Evolutionary conservation across 371 early-diverging fungal species (phyloP).

Genomic region (Saksenaea oblongispora): DNA sequence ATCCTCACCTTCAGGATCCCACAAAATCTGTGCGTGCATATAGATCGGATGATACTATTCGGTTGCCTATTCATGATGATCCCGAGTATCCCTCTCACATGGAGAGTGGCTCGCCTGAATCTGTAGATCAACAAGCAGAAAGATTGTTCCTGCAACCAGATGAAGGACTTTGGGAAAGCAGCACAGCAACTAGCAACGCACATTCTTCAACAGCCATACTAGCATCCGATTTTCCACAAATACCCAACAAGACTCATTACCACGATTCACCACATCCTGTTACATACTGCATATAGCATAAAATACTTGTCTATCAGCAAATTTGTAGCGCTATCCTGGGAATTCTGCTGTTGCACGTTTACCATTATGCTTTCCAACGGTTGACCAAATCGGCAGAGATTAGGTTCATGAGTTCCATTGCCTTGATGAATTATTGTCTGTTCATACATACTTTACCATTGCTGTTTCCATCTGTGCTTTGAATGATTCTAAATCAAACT

Average conservation of each 20-base stretch:
- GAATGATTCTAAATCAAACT: no score
- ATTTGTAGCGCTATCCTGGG: no score
- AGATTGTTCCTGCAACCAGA: neutral
- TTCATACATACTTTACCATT: no score
- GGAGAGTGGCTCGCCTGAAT: neutral
- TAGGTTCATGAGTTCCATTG: no score
- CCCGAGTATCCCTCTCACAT: neutral
- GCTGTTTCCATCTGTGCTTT: no score
- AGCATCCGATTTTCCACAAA: neutral
- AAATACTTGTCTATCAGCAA: no score
- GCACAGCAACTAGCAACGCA: neutral
- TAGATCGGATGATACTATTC: neutral
- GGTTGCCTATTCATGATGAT: neutral
- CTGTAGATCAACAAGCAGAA: neutral
- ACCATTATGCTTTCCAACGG: no score
- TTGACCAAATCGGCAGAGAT: no score
- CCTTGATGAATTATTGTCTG: no score
- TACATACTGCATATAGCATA: neutral
- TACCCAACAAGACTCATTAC: neutral
- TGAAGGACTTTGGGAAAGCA: neutral
- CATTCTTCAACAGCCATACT: neutral
- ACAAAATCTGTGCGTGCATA: neutral
- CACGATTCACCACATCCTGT: neutral
- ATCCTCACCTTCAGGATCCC: neutral
- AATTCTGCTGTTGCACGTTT: no score